Percentiles rank a stretch among this genome's conserved stretches.
Conservation (phyloP, 768 basidiomycete genomes). For the Lactarius hengduanensis region DNA sequence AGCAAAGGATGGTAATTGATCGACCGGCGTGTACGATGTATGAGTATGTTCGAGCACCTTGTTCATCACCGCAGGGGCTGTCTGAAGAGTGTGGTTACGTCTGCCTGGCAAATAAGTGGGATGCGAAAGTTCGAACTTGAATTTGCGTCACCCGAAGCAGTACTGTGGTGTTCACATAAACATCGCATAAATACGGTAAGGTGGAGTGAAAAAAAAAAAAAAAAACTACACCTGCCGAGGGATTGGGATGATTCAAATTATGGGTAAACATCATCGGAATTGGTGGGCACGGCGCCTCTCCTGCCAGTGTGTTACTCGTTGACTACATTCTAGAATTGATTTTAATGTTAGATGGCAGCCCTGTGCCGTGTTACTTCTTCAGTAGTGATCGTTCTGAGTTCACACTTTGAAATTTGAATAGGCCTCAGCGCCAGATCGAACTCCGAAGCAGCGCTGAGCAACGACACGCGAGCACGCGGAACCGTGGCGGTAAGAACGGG, state of each 20-base stretch:
- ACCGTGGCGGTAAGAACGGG: too few relatives aligned
- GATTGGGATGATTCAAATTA: too few relatives aligned
- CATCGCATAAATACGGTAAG: too few relatives aligned
- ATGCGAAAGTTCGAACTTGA: neutral
- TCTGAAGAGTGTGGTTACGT: neutral
- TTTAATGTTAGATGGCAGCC: neutral
- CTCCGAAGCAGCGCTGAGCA: neutral
- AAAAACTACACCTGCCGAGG: too few relatives aligned
- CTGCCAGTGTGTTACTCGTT: neutral
- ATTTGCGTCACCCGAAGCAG: neutral
- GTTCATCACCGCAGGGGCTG: neutral
- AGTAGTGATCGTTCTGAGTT: neutral
- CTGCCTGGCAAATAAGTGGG: neutral
- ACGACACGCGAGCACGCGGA: too few relatives aligned
- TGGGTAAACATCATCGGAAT: too few relatives aligned
- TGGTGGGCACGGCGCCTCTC: neutral
- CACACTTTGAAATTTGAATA: too few relatives aligned
- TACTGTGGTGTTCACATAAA: neutral
- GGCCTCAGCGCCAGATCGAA: too few relatives aligned
- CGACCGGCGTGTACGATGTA: too few relatives aligned
- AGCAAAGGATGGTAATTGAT: neutral
- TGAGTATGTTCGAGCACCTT: too few relatives aligned
- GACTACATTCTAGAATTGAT: neutral
- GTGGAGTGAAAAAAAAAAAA: too few relatives aligned
- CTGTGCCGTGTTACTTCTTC: neutral